Evolutionary conservation across 495 filamentous ascomycete species (phyloP).

Genomic region (Stereocaulon alpinum): DNA sequence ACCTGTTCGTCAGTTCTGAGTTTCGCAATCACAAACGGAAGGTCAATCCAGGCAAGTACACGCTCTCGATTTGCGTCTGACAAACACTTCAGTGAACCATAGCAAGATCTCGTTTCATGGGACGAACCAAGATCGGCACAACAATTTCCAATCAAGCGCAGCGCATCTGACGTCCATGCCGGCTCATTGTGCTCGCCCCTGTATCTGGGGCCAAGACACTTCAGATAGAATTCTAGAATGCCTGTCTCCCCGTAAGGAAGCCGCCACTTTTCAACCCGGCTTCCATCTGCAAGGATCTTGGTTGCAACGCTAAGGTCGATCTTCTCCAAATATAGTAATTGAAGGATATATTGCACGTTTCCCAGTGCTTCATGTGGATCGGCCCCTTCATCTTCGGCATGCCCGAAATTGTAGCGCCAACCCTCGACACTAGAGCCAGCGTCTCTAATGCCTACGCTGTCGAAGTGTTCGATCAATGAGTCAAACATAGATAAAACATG

Average conservation of each 20-base stretch:
- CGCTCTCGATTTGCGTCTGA: constrained; percentile 64
- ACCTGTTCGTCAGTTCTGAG: constrained; percentile 41
- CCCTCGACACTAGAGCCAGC: not conserved
- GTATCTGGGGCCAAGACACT: constrained; percentile 33
- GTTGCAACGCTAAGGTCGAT: constrained; percentile 1
- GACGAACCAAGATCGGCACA: constrained; percentile 65
- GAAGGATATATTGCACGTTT: not conserved
- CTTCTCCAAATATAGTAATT: not conserved
- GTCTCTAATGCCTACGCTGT: not conserved
- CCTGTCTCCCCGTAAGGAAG: constrained; percentile 6
- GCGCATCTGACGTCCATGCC: constrained; percentile 39
- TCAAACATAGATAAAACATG: not conserved
- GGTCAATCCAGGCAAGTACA: constrained; percentile 48
- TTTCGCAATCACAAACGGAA: constrained; percentile 44
- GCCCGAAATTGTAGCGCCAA: not conserved
- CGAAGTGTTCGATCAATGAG: not conserved
- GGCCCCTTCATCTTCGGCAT: not conserved
- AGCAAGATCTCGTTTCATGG: constrained; percentile 18
- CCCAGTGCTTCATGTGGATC: not conserved
- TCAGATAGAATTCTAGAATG: constrained; percentile 43
- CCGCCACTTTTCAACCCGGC: constrained; percentile 11
- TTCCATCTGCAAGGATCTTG: constrained; percentile 7
- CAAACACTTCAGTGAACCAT: constrained; percentile 7
- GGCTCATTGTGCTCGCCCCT: constrained; percentile 24
- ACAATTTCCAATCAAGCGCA: constrained; percentile 68